These are phyloP conservation scores for Tetrapisispora namnaoensis DNA, from an alignment of 805 yeast species.

Conservation along the genomic window DNA sequence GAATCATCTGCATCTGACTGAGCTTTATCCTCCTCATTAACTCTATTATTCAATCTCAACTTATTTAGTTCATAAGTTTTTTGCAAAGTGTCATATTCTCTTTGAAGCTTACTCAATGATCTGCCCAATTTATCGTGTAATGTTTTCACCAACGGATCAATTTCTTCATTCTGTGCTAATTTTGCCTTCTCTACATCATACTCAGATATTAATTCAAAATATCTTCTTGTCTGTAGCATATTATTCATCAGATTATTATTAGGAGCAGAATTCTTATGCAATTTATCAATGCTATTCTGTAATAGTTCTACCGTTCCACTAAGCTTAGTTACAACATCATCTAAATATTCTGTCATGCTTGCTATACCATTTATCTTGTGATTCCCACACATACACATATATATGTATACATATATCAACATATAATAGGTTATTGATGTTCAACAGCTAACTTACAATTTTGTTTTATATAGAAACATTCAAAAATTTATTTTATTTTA, in stretches of 20 bases:
- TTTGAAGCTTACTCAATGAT: constrained; percentile 17
- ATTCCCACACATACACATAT: too few species aligned
- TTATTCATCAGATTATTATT: constrained; percentile 17
- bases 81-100: constrained; percentile 23
- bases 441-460: too few species aligned
- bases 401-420: too few species aligned
- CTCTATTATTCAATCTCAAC: constrained; percentile 11
- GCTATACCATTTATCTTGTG: not conserved
- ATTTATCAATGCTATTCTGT: constrained; percentile 13
- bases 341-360: constrained; percentile 19
- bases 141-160: constrained; percentile 24
- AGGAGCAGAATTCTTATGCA: constrained; percentile 12
- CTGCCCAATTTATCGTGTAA: constrained; percentile 21
- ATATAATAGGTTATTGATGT: too few species aligned
- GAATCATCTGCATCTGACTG: constrained; percentile 3
- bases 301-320: constrained; percentile 16
- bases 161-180: constrained; percentile 25
- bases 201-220: constrained; percentile 25
- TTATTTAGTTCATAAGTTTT: constrained; percentile 24
- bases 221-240: constrained; percentile 21
- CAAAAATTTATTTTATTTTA: too few species aligned
- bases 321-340: constrained; percentile 15
- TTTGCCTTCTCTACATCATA: constrained; percentile 28
- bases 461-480: too few species aligned
- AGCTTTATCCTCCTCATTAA: constrained; percentile 6